phyloP scores from a whole-genome alignment of 2,329 filamentous ascomycete species.

The Exophiala sp. region DNA sequence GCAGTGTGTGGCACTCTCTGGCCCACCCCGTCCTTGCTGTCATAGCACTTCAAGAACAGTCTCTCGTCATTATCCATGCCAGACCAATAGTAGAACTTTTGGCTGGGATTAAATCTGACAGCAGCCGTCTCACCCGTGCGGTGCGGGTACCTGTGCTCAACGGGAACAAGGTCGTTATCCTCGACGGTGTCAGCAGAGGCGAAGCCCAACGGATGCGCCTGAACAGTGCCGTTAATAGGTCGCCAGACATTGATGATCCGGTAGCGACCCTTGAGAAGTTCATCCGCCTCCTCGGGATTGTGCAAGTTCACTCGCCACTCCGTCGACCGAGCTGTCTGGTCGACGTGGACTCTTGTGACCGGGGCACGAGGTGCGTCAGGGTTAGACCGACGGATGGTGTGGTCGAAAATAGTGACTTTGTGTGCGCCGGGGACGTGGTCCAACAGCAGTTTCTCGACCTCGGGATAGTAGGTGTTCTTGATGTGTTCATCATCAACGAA shows the following conservation, averaged over 20 bases:
- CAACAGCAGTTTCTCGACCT: constrained; percentile 70
- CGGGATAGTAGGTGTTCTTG: constrained; percentile 72
- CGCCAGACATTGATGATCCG: constrained; percentile 88
- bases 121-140: constrained; percentile 72
- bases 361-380: constrained; percentile 62
- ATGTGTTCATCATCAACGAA: constrained; percentile 71
- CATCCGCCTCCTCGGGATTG: constrained; percentile 63
- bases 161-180: constrained; percentile 63
- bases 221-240: constrained; percentile 58
- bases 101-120: constrained; percentile 58
- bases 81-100: constrained; percentile 76
- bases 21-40: constrained; percentile 54
- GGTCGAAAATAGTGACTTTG: constrained; percentile 74
- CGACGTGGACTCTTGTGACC: constrained; percentile 73
- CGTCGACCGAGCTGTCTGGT: constrained; percentile 70
- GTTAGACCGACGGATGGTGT: constrained; percentile 71
- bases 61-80: constrained; percentile 72
- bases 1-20: constrained; percentile 66
- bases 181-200: constrained; percentile 54
- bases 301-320: constrained; percentile 65
- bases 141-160: constrained; percentile 70
- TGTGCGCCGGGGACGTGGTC: constrained; percentile 63
- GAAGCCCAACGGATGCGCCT: constrained; percentile 56
- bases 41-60: constrained; percentile 75
- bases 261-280: constrained; percentile 65